Conservation (phyloP, 1,284 basidiomycete genomes). For the Rhizoctonia solani region DNA sequence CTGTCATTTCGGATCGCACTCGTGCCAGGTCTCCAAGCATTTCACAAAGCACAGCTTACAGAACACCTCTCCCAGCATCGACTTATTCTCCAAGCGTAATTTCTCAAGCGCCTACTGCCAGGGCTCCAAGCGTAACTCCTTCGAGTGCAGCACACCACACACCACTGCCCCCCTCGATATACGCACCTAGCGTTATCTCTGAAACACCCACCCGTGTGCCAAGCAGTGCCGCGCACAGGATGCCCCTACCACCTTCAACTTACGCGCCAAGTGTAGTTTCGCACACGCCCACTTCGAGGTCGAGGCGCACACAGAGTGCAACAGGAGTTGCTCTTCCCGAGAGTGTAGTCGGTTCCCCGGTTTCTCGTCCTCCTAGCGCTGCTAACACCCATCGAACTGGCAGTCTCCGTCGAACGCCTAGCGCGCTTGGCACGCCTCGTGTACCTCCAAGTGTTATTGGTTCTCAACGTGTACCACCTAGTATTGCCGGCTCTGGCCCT, state of each 20-base stretch:
- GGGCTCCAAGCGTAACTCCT: not conserved
- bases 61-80: too few relatives aligned
- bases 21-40: too few relatives aligned
- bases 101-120: conserved; percentile 1
- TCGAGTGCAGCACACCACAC: not conserved
- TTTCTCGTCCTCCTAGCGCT: conserved; percentile 10
- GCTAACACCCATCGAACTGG: not conserved
- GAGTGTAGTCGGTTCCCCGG: not conserved
- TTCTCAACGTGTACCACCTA: conserved; percentile 6
- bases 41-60: too few relatives aligned
- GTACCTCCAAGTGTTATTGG: conserved; percentile 21
- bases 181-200: not conserved
- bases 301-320: not conserved
- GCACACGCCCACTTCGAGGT: too few relatives aligned
- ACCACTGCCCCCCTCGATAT: not conserved
- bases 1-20: too few relatives aligned
- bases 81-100: not conserved
- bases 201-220: not conserved
- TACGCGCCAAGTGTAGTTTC: too few relatives aligned
- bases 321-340: not conserved
- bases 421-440: not conserved
- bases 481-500: conserved; percentile 2
- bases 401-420: not conserved
- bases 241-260: not conserved
- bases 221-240: not conserved